Evolutionary conservation across 2,329 filamentous ascomycete genomes (phyloP), one percentile per base, ranked within the genome.

Genomic region (Apiospora malaysiana): DNA sequence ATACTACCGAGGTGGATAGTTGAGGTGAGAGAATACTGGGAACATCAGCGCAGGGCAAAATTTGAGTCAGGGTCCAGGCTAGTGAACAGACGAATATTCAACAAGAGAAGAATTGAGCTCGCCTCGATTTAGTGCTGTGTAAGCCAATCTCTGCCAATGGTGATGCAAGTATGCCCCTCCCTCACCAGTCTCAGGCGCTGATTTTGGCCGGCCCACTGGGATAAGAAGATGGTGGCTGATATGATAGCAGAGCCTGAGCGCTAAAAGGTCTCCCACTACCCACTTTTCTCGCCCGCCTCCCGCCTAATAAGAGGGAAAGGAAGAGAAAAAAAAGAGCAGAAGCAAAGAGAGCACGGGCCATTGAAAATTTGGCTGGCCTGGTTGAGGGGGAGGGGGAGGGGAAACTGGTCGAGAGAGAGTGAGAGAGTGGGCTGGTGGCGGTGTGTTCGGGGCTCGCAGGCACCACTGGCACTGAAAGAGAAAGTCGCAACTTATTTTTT

Each of bases 401-500:
- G 10, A 18, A 14, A 14, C 32, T 16, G 42, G 42, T 12, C 12
- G 14, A 37, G 51, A 18, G 25, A 56, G 51, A 16, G 51, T 14
- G 27, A 37, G 56, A 40, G 56, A 45, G 42, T 63, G 56, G 56
- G 27, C n/a, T 63, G 56, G 56, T 63, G 56, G 56, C 56, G 56
- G 56, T 63, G 56, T 63, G 42, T 45, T 45, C 42, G 42, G 42
- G 42, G 42, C 42, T 45, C 42, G 42, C 42, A 45, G 5, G 42
- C 42, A 45, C 42, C 16, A 32, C 37, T 37, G 27, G 27, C 14
- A 27, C 51, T 37, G 51, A 59, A 47, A 40, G 56, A 63, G 27
- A 21, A 56, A 32, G 56, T 63, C 56, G 56, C 56, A 63, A 63
- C 56, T 63, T 59, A 59, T 40, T 63, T 63, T 63, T 63, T 63